Evolutionary conservation across 1,284 basidiomycete species (phyloP).

Genomic region (Trichosporon inkin): DNA sequence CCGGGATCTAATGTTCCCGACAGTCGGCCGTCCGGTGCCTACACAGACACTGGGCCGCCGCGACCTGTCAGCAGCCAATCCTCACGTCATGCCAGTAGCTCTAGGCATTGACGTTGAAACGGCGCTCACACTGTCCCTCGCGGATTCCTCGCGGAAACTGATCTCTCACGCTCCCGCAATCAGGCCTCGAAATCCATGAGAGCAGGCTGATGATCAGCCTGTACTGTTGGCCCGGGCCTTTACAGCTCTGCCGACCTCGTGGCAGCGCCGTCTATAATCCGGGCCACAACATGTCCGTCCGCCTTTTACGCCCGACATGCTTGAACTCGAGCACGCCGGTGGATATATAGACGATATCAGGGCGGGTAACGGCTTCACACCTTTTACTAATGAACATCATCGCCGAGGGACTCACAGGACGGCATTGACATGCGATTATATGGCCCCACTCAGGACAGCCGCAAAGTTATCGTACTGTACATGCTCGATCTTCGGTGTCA

Average conservation of each 20-base stretch:
- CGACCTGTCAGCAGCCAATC: conserved; percentile 9
- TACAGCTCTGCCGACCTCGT: conserved; percentile 15
- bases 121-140: conserved; percentile 12
- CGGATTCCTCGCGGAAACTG: conserved; percentile 17
- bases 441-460: conserved; percentile 28
- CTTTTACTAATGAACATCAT: conserved; percentile 30
- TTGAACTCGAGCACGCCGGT: conserved; percentile 12
- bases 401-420: conserved; percentile 23
- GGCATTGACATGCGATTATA: not conserved
- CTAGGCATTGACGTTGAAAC: not conserved
- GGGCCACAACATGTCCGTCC: conserved; percentile 21
- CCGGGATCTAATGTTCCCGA: not conserved
- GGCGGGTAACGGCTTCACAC: conserved; percentile 22
- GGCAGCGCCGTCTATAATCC: conserved; percentile 18
- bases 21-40: not conserved
- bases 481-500: conserved; percentile 27
- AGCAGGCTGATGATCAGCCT: not conserved
- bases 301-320: conserved; percentile 18
- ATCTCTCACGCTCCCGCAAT: conserved; percentile 11
- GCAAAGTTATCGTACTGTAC: conserved; percentile 32
- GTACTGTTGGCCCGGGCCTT: conserved; percentile 22
- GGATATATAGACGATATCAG: conserved; percentile 14
- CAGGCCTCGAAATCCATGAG: conserved; percentile 27
- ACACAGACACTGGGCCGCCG: not conserved
- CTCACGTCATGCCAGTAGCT: conserved; percentile 8